These are phyloP conservation scores for Alternaria sp. DNA, from an alignment of 2,329 filamentous ascomycete genomes.

Conservation along the genomic window DNA sequence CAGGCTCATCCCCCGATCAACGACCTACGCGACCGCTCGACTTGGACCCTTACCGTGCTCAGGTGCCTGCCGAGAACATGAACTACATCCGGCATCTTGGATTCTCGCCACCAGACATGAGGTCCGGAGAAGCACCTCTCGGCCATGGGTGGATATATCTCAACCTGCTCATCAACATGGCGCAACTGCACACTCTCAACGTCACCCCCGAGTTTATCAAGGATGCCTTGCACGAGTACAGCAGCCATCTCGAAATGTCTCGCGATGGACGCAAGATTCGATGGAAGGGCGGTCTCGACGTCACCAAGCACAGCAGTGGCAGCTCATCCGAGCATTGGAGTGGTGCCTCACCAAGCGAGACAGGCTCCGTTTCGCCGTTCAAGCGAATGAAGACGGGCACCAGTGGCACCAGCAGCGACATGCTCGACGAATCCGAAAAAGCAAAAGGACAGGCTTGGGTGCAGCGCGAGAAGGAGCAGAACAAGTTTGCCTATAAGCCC, in stretches of 20 bases:
- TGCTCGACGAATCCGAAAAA: slow-evolving; percentile 24
- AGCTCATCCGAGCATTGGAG: slow-evolving; percentile 54
- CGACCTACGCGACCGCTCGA: slow-evolving; percentile 79
- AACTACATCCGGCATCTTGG: slow-evolving; percentile 80
- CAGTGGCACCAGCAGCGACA: slow-evolving; percentile 31
- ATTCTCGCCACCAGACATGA: slow-evolving; percentile 66
- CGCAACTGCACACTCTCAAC: slow-evolving; percentile 84
- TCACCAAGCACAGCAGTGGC: slow-evolving; percentile 72
- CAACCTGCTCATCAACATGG: slow-evolving; percentile 81
- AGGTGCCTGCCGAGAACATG: slow-evolving; percentile 79
- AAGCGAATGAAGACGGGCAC: slow-evolving; percentile 35
- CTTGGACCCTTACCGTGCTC: slow-evolving; percentile 78
- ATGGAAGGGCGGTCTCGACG: slow-evolving; percentile 75
- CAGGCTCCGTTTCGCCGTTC: slow-evolving; percentile 35
- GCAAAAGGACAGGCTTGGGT: slow-evolving; percentile 28
- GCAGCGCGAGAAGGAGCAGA: slow-evolving; percentile 35
- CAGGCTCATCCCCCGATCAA: slow-evolving; percentile 67
- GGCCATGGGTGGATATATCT: slow-evolving; percentile 85
- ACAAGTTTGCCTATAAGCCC: slow-evolving; percentile 56
- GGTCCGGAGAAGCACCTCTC: slow-evolving; percentile 61
- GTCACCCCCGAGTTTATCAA: slow-evolving; percentile 82
- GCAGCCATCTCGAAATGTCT: slow-evolving; percentile 79
- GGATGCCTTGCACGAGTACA: slow-evolving; percentile 73
- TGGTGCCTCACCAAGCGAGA: slow-evolving; percentile 61
- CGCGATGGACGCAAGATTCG: slow-evolving; percentile 79